Evolutionary conservation across 495 filamentous ascomycete genomes (phyloP).

Genomic region (Neurospora tetraspora): DNA sequence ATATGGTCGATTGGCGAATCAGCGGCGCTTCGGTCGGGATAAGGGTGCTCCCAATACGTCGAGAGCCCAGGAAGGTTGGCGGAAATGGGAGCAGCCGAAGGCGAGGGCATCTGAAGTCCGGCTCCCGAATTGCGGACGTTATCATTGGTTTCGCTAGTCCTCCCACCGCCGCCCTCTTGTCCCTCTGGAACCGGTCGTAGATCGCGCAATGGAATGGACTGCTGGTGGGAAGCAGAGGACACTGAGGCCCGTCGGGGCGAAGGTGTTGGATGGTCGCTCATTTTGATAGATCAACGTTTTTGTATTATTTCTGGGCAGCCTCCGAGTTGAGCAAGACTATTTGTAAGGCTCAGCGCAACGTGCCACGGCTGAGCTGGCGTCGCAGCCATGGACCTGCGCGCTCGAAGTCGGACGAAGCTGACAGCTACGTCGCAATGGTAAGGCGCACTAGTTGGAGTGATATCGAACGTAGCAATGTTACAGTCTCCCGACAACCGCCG

Average conservation of each 20-base stretch:
- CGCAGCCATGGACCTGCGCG: neutral
- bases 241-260: conserved; percentile 21
- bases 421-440: neutral
- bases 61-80: conserved; percentile 33
- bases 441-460: neutral
- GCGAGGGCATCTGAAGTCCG: conserved; percentile 4
- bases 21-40: conserved; percentile 19
- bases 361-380: neutral
- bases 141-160: conserved; percentile 19
- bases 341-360: too few species aligned
- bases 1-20: conserved; percentile 36
- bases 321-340: too few species aligned
- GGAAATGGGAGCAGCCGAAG: conserved; percentile 26
- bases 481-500: too few species aligned
- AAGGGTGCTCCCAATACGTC: conserved; percentile 38
- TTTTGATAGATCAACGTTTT: conserved; percentile 3
- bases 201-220: conserved; percentile 79
- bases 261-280: conserved; percentile 17
- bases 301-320: neutral
- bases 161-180: conserved; percentile 13
- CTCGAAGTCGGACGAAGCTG: neutral
- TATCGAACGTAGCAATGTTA: too few species aligned
- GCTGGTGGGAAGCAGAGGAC: conserved; percentile 32
- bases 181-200: conserved; percentile 53
- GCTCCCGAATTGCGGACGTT: conserved; percentile 19